Conservation (phyloP, 2,329 filamentous ascomycete species). For the Calonectria fujianensis region DNA sequence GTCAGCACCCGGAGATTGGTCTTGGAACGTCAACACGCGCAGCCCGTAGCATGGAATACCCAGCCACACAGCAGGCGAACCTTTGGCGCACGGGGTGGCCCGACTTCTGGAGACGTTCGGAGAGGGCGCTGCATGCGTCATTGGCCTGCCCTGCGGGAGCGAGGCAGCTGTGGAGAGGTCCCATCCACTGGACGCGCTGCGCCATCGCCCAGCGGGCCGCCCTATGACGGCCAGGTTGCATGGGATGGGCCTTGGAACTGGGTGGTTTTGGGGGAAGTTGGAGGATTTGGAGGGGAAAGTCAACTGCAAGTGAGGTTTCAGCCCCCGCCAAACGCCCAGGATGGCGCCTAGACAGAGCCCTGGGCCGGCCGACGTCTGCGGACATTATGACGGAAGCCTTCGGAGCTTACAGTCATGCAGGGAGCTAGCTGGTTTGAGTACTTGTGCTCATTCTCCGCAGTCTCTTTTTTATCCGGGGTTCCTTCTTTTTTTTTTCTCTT, state of each 20-base stretch:
- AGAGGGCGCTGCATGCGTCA: constrained; percentile 40
- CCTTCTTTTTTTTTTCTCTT: background rate
- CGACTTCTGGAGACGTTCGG: constrained; percentile 43
- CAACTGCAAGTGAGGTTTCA: constrained; percentile 53
- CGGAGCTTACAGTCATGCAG: constrained; percentile 8
- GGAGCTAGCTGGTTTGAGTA: constrained; percentile 5
- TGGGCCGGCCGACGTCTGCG: constrained; percentile 18
- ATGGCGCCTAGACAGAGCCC: constrained; percentile 32
- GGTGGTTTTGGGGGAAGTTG: constrained; percentile 22
- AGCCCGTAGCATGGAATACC: constrained; percentile 42
- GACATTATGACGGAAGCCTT: constrained; percentile 27
- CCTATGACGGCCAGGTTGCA: constrained; percentile 34
- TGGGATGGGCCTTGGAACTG: constrained; percentile 30
- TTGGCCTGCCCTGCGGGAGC: constrained; percentile 52
- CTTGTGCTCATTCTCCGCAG: constrained; percentile 7
- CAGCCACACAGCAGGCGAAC: constrained; percentile 50
- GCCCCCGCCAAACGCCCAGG: constrained; percentile 44
- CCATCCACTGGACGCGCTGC: constrained; percentile 26
- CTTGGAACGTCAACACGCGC: background rate
- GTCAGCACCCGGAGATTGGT: constrained; percentile 29
- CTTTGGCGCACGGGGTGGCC: constrained; percentile 52
- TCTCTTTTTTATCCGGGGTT: background rate
- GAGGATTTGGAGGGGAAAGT: constrained; percentile 31
- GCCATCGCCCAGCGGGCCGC: constrained; percentile 32
- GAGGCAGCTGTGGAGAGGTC: constrained; percentile 18